phyloP scores from a whole-genome alignment of 2,329 filamentous ascomycete genomes.

The Diaporthe aspalathi region DNA sequence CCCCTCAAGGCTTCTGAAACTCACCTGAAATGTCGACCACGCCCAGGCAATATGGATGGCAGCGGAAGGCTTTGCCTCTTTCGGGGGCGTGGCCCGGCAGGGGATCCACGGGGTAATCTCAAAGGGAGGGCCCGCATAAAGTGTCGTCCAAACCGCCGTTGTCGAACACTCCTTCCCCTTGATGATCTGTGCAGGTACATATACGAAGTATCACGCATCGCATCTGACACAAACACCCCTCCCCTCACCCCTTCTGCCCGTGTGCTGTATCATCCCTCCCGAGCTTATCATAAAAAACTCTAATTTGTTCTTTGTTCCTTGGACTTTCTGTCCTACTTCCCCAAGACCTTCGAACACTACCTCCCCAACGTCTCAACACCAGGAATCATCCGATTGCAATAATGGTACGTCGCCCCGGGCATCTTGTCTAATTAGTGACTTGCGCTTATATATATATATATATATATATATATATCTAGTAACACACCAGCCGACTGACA shows the following conservation, averaged over 20 bases:
- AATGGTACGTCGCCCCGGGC: not conserved
- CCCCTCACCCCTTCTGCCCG: constrained; percentile 16
- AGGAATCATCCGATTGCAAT: not conserved
- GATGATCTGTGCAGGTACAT: constrained; percentile 29
- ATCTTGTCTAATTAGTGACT: not conserved
- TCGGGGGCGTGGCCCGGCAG: constrained; percentile 23
- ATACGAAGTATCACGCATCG: constrained; percentile 19
- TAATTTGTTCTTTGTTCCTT: not conserved
- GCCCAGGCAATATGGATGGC: constrained; percentile 19
- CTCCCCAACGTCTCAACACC: too few relatives aligned
- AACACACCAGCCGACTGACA: not conserved
- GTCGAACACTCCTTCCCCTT: constrained; percentile 16
- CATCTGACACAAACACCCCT: constrained; percentile 1
- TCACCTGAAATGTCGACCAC: constrained; percentile 8
- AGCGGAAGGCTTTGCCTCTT: constrained; percentile 17
- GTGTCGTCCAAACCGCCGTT: constrained; percentile 22
- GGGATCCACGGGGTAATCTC: constrained; percentile 31
- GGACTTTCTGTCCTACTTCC: not conserved
- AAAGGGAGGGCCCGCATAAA: constrained; percentile 29
- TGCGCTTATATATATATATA: not conserved
- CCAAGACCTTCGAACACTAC: not conserved
- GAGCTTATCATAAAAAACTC: constrained; percentile 9
- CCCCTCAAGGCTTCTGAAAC: not conserved
- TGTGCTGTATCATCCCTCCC: not conserved
- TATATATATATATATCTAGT: not conserved